Conservation (phyloP, 129 eudicot species). For the Artemisia annua region DNA sequence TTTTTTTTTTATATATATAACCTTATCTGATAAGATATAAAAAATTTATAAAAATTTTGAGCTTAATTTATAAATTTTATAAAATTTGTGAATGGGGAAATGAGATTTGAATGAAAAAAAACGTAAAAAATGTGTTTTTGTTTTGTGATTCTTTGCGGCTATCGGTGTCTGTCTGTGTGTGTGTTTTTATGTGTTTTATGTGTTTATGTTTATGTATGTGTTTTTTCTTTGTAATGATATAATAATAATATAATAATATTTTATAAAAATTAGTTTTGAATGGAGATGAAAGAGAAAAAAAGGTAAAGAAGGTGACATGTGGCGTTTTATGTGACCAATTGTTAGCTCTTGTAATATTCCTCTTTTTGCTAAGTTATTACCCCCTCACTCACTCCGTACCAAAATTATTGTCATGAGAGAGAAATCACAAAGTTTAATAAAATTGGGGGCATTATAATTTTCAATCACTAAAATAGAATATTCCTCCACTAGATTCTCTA, state of each 20-base stretch:
- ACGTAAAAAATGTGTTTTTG: neutral
- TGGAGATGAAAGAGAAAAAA: neutral
- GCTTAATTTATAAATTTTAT: neutral
- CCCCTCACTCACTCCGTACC: too few species aligned
- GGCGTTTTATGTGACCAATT: conserved; percentile 24
- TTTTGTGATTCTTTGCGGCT: conserved; percentile 38
- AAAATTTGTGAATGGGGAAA: neutral
- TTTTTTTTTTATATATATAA: neutral
- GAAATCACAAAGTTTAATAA: too few species aligned
- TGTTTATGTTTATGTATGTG: conserved; percentile 19
- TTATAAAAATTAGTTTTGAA: neutral
- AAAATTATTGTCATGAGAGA: too few species aligned
- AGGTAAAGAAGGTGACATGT: conserved; percentile 27
- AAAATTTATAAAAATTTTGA: neutral
- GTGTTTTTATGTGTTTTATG: too few species aligned
- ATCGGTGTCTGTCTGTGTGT: conserved; percentile 28
- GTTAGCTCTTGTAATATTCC: neutral
- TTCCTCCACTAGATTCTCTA: too few species aligned
- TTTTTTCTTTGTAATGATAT: neutral
- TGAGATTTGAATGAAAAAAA: conserved; percentile 10
- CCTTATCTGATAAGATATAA: conserved; percentile 15
- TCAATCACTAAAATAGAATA: too few species aligned
- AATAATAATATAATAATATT: neutral
- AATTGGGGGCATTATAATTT: too few species aligned
- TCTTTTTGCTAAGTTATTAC: too few species aligned